A percentile compares a stretch with the other conserved stretches of the same genome.
These are phyloP conservation scores for Ustulina deusta DNA, from an alignment of 2,329 filamentous ascomycete species.

Conservation along the genomic window DNA sequence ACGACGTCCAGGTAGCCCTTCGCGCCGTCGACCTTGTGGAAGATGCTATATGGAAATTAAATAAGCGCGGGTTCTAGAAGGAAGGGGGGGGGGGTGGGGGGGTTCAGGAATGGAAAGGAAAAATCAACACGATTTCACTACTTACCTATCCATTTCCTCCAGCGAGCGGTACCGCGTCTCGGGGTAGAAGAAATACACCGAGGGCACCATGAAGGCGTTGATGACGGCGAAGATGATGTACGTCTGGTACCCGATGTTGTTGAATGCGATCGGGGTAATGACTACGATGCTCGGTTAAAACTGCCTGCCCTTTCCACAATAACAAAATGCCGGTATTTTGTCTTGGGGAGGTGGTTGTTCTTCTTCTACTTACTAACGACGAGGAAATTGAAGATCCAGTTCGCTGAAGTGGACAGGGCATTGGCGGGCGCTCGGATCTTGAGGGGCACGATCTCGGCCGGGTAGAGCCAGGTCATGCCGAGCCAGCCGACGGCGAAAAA, in stretches of 20 bases:
- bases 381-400: conserved; percentile 74
- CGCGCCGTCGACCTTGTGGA: conserved; percentile 65
- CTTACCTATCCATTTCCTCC: conserved; percentile 71
- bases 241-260: conserved; percentile 68
- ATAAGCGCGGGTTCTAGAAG: background rate
- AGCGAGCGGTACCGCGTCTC: conserved; percentile 73
- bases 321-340: too few species aligned
- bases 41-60: conserved; percentile 56
- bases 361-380: conserved; percentile 60
- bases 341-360: too few species aligned
- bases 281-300: conserved; percentile 47
- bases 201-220: conserved; percentile 70
- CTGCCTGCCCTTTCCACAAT: background rate
- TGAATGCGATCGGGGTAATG: conserved; percentile 70
- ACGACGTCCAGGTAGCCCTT: conserved; percentile 58
- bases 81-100: too few species aligned
- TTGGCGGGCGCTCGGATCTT: conserved; percentile 68
- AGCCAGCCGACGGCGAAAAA: conserved; percentile 66
- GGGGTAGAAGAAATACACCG: conserved; percentile 72
- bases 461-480: conserved; percentile 69
- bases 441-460: conserved; percentile 67
- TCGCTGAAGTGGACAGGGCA: conserved; percentile 62
- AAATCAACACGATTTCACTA: background rate
- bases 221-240: conserved; percentile 76
- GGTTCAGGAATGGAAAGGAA: too few species aligned